These are phyloP conservation scores for Mercurialis annua DNA, from an alignment of 345 rosid genomes.

Conservation along the genomic window DNA sequence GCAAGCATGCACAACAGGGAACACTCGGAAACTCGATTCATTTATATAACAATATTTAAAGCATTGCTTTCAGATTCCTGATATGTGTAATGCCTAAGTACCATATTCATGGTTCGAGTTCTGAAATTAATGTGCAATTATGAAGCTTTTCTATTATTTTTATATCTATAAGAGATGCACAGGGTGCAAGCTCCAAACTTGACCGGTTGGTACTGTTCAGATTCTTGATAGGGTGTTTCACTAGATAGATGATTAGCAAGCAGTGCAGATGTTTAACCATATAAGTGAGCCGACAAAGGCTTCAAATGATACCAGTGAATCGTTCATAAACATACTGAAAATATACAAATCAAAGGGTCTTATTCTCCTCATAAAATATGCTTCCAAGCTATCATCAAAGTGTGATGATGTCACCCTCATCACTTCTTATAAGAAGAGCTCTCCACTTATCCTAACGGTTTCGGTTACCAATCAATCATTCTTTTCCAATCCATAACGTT, in stretches of 20 bases:
- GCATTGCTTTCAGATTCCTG: background rate
- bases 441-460: background rate
- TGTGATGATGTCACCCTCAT: background rate
- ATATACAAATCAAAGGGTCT: background rate
- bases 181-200: background rate
- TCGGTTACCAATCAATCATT: too few species aligned
- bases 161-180: background rate
- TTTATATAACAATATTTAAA: too few species aligned
- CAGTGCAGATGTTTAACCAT: background rate
- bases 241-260: background rate
- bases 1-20: conserved; percentile 1
- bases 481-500: background rate
- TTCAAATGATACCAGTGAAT: background rate
- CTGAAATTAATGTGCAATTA: background rate
- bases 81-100: background rate
- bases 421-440: background rate
- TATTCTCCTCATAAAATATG: too few species aligned
- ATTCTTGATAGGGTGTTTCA: background rate
- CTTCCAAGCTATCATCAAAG: background rate
- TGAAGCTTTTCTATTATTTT: background rate
- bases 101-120: background rate
- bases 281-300: conserved; percentile 1
- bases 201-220: background rate
- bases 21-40: background rate
- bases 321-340: background rate